Evolutionary conservation across 208 protist genomes (phyloP).

Genomic region (Crithidia brevicula): DNA sequence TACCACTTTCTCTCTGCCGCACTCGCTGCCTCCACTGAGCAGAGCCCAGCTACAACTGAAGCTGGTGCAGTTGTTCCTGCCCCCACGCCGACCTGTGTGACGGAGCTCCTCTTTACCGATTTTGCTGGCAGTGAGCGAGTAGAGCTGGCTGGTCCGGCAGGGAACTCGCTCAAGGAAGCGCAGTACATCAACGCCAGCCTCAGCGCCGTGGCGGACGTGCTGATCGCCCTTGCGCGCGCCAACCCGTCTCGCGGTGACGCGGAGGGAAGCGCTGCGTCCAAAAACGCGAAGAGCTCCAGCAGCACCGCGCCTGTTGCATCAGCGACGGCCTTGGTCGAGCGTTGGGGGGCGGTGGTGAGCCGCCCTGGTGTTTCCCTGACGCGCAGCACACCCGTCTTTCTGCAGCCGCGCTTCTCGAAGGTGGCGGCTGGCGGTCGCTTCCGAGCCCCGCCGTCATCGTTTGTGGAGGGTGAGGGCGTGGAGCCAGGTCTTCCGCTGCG

Average conservation of each 20-base stretch:
- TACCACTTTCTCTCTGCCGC: constrained; percentile 28
- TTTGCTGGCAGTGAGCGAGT: constrained; percentile 76
- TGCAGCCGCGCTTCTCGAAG: constrained; percentile 28
- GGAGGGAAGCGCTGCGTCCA: neutral
- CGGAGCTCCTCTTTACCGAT: constrained; percentile 62
- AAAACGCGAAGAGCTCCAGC: neutral
- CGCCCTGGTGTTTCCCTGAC: constrained; percentile 25
- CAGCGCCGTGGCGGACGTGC: constrained; percentile 32
- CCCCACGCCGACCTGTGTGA: constrained; percentile 21
- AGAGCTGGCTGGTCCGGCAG: constrained; percentile 21
- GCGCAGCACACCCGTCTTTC: constrained; percentile 28
- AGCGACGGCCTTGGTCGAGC: constrained; percentile 36
- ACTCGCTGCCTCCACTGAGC: neutral
- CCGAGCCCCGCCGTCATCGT: neutral
- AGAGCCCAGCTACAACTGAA: neutral
- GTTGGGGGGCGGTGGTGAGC: constrained; percentile 25
- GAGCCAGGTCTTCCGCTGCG: constrained; percentile 25
- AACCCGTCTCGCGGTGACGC: constrained; percentile 8
- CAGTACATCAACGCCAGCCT: constrained; percentile 64
- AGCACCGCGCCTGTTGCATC: neutral
- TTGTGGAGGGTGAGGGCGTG: neutral
- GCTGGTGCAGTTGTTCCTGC: neutral
- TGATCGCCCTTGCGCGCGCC: constrained; percentile 33
- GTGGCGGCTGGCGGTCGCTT: constrained; percentile 7
- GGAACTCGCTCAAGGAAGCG: constrained; percentile 43